Conservation (phyloP, 306 rosid genomes). For the Canavalia ensiformis region DNA sequence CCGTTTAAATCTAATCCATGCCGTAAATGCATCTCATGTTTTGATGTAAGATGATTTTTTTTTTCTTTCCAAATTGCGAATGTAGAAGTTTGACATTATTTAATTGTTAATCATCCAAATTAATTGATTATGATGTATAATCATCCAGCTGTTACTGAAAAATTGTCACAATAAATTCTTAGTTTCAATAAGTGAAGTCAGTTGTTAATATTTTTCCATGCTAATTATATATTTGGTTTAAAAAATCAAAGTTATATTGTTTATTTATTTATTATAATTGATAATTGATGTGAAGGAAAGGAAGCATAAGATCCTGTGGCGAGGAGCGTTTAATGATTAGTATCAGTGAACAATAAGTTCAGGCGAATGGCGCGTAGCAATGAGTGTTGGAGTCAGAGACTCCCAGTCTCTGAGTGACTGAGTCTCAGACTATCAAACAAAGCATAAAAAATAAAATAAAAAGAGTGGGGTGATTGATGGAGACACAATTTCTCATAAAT, state of each 20-base stretch:
- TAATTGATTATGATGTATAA: no score
- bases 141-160: no score
- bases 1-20: background rate
- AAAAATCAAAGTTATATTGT: no score
- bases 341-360: background rate
- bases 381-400: background rate
- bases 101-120: no score
- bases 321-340: constrained; percentile 22
- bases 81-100: no score
- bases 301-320: constrained; percentile 6
- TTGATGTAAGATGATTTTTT: no score
- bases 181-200: no score
- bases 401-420: background rate
- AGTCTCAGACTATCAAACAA: background rate
- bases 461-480: background rate
- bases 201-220: background rate
- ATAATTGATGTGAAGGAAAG: background rate
- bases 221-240: background rate
- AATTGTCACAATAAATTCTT: no score
- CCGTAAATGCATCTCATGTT: background rate
- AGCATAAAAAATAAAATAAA: background rate
- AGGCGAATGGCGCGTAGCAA: constrained; percentile 33
- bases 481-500: background rate
- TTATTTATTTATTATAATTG: background rate
- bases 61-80: no score